Evolutionary conservation across 78 protist species (phyloP), one percentile per base, ranked within the genome.

Genomic region (Polysphondylium violaceum): DNA sequence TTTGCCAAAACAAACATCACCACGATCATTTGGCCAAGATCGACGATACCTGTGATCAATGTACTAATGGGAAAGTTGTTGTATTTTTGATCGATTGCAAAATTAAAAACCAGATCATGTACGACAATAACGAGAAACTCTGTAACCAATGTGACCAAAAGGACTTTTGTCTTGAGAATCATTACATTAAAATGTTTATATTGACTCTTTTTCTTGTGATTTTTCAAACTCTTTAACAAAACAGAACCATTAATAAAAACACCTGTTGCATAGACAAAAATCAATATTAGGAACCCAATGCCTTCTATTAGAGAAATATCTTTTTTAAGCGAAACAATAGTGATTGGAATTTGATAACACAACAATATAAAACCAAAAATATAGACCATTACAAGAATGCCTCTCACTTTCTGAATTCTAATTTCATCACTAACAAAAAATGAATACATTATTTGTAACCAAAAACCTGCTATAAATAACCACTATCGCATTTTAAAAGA

Each of bases 361-460:
- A 74, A 17, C 1, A 74, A 55, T 8, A 40, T 51, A 1, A 55
- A 14, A 7, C 25, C 68, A 1, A 74, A 74, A 21, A 21, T 36
- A 55, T 21, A 35, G 0, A 38, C 31, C 19, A 31, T 40, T 31
- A 16, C 17, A 7, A 36, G 59, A 21, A 74, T 36, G 21, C 63
- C 36, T 36, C 38, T 55, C 3, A 74, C 29, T 25, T 25, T 23
- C 11, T 44, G 21, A 4, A 33, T 1, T 55, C 51, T 51, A n/a
- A 74, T 25, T 35, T 74, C 51, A 19, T 51, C 47, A 8, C 55
- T n/a, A 11, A 74, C 51, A 74, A 74, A 74, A 25, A 74, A 74
- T 74, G 81, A 41, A 55, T 74, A 74, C 29, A 74, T 21, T 35
- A 74, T 11, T 56, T 50, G 60, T 11, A 74, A 19, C 73, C 73